A percentile compares a stretch with the other conserved stretches of the same genome.
phyloP scores from a whole-genome alignment of 2,329 filamentous ascomycete species.

The Didymella lethalis region DNA sequence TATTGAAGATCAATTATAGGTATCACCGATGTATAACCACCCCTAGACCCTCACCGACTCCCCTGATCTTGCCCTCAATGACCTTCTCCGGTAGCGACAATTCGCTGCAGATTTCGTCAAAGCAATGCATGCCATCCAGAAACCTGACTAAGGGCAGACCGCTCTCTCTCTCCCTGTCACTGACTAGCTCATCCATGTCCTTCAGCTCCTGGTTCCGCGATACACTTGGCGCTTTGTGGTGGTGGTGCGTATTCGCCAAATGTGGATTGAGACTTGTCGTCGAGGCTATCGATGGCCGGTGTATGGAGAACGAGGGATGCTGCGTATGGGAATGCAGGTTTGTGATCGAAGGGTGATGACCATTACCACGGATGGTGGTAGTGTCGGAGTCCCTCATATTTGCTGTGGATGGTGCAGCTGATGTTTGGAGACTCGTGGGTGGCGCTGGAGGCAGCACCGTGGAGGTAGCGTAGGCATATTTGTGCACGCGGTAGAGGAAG shows the following conservation, averaged over 20 bases:
- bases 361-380: constrained; percentile 27
- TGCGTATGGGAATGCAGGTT: constrained; percentile 18
- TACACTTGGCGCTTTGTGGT: constrained; percentile 19
- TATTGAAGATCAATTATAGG: background rate
- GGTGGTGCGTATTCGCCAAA: constrained; percentile 10
- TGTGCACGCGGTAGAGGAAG: constrained; percentile 90
- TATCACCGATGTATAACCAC: constrained; percentile 39
- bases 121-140: constrained; percentile 76
- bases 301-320: constrained; percentile 29
- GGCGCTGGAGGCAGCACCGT: constrained; percentile 36
- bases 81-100: constrained; percentile 73
- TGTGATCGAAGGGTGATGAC: constrained; percentile 21
- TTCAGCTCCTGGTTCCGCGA: constrained; percentile 21
- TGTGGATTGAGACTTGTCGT: constrained; percentile 22
- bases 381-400: constrained; percentile 33
- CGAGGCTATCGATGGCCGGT: constrained; percentile 31
- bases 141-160: constrained; percentile 67
- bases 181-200: constrained; percentile 26
- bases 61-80: constrained; percentile 72
- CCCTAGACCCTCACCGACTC: constrained; percentile 43
- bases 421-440: constrained; percentile 37
- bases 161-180: constrained; percentile 27
- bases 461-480: constrained; percentile 73
- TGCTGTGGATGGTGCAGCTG: constrained; percentile 25
- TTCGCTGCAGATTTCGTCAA: constrained; percentile 85